Base-by-base conservation (phyloP, 2,329 filamentous ascomycete genomes). In the Pseudogymnoascus pannorum region DNA sequence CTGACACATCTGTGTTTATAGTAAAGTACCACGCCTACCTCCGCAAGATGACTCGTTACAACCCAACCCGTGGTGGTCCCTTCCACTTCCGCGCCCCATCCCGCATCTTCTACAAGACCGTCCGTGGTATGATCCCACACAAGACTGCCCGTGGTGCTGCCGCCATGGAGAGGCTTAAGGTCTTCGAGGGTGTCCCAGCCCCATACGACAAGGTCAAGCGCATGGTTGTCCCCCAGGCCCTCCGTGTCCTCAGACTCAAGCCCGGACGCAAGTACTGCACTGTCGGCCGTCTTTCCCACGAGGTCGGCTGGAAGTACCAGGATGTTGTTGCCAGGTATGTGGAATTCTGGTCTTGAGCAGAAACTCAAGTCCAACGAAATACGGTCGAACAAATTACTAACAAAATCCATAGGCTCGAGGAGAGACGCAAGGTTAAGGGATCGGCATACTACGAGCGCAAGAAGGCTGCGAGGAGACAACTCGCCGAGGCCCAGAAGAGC, bases 231-330 rank as follows among this genome's bases (percentile, higher is more conserved):
- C 94, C 94, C 79, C 94, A 97, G 86, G 94, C 94, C 73, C 87
- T 99, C 75, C 88, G 94, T 76, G 89, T 99, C 71, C 87, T 99
- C 78, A 87, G 94, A 78, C 85, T 99, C 78, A 95, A 97, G 87
- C 94, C 94, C 75, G 94, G 94, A 77, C 92, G 94, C 85, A 99
- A 99, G 88, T 99, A 96, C 91, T 99, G 94, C 90, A 96, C 92
- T 70, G 93, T 99, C 72, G 94, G 94, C 73, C 88, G 94, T 81
- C 84, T 99, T 76, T 94, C 91, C 80, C 92, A 97, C 81, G 94
- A 99, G 85, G 94, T 97, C 76, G 94, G 94, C 83, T 99, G 94
- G 94, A 99, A 99, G 85, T 97, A 99, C 89, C 90, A 97, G 86
- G 93, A 97, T 78, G 92, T 99, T 76, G 94, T 99, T 82, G 89